Conservation (phyloP, 2,329 filamentous ascomycete genomes). For the Acephala macrosclerotiorum region DNA sequence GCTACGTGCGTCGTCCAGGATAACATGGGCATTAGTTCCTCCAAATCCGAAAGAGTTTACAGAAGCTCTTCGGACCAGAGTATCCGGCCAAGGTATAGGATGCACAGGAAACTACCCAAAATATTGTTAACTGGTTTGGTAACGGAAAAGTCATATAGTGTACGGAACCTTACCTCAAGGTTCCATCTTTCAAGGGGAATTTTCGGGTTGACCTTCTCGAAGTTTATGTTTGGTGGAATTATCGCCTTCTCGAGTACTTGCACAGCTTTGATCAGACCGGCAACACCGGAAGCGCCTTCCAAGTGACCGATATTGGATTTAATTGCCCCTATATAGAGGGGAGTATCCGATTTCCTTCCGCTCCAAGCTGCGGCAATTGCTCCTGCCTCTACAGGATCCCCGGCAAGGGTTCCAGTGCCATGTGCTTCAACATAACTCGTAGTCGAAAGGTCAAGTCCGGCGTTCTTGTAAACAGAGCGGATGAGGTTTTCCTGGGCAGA, state of each 20-base stretch:
- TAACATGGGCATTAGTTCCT: slow-evolving; percentile 34
- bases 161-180: slow-evolving; percentile 42
- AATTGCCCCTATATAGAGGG: slow-evolving; percentile 29
- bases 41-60: slow-evolving; percentile 41
- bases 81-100: neutral
- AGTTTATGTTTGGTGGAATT: slow-evolving; percentile 42
- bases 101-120: slow-evolving; percentile 14
- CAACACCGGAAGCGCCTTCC: slow-evolving; percentile 34
- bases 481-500: slow-evolving; percentile 47
- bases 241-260: slow-evolving; percentile 41
- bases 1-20: slow-evolving; percentile 36
- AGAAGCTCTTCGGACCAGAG: slow-evolving; percentile 21
- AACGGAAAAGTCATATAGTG: slow-evolving; percentile 22
- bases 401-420: slow-evolving; percentile 33
- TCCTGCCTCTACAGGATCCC: slow-evolving; percentile 35
- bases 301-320: slow-evolving; percentile 42
- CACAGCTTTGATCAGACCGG: slow-evolving; percentile 32
- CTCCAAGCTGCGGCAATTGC: slow-evolving; percentile 24
- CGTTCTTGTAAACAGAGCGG: slow-evolving; percentile 5
- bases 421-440: slow-evolving; percentile 33
- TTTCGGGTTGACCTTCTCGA: slow-evolving; percentile 13
- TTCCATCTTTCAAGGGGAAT: slow-evolving; percentile 39
- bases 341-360: neutral
- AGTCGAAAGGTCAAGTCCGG: slow-evolving; percentile 17
- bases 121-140: neutral